Base-by-base conservation (phyloP, 2,329 filamentous ascomycete species). In the Sarocladium strictum region DNA sequence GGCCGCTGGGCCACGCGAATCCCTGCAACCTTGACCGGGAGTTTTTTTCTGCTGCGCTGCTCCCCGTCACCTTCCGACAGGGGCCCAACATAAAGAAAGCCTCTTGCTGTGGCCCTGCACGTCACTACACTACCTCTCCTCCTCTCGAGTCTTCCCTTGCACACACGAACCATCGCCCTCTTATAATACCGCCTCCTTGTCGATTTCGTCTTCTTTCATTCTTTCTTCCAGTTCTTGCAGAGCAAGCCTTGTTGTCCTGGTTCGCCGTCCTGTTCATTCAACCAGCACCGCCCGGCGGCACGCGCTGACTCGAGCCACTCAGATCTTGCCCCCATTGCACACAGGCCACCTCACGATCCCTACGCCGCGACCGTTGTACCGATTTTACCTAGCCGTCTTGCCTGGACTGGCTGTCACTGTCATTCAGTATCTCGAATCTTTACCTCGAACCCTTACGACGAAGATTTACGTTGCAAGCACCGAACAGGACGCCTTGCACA, bases 11-110 rank as follows among this genome's bases (percentile, higher is more conserved):
- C 50, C 50, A 38, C 50, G 50, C 50, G 50, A 32, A 53, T 40
- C 50, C 50, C 50, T 53, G 50, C 21, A 26, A 11, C 50, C 15
- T n/a, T 9, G 21, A 3, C 50, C 50, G 32, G 50, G 50, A 40
- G 33, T 38, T 53, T 53, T 53, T 53, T 53, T 53, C 40, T 38
- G 27, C 50, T 40, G 32, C 50, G 38, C 33, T 21, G 50, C 50
- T 38, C 40, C 50, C 50, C 50, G 50, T 51, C 47, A 53, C 50
- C 50, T 40, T 19, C 50, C 50, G 35, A 53, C 50, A 53, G 50
- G 50, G 50, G 50, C 32, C 29, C 21, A 33, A 53, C 50, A 53
- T 53, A 53, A 52, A 53, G 50, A 51, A 47, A 47, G 43, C 43
- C 47, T 33, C 47, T 51, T 17, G 50, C 50, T 27, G 50, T 53